Conservation (phyloP, 768 basidiomycete species). For the Kwoniella pini region DNA sequence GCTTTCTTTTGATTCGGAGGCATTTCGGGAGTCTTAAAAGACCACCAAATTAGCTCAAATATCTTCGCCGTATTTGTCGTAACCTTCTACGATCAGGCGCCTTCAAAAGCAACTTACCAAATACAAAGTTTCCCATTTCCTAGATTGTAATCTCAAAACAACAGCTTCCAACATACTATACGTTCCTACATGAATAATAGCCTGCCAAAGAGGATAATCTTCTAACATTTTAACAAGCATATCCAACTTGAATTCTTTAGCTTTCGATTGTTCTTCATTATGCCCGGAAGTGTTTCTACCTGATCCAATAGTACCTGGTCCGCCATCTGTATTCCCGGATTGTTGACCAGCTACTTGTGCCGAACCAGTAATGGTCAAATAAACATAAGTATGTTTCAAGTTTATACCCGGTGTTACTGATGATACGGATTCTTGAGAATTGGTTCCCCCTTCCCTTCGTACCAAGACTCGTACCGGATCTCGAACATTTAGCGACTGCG, state of each 20-base stretch:
- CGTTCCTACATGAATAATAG: conserved; percentile 51
- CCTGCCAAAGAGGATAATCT: conserved; percentile 55
- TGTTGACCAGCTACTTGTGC: conserved; percentile 62
- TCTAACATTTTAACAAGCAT: conserved; percentile 78
- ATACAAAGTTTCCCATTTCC: conserved; percentile 83
- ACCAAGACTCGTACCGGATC: conserved; percentile 99
- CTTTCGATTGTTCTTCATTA: conserved; percentile 49
- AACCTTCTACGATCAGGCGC: too few species aligned
- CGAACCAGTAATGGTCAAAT: conserved; percentile 80
- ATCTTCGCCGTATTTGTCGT: too few species aligned
- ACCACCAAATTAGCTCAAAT: background rate
- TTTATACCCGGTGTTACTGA: conserved; percentile 49
- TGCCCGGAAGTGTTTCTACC: conserved; percentile 61
- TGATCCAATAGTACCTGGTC: conserved; percentile 82
- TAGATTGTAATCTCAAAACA: conserved; percentile 63
- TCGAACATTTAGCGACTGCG: conserved; percentile 84
- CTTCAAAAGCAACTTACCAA: conserved; percentile 67
- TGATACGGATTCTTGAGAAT: conserved; percentile 49
- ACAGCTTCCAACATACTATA: conserved; percentile 52
- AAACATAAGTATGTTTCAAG: conserved; percentile 92
- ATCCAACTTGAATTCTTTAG: conserved; percentile 61
- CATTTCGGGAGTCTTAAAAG: conserved; percentile 27
- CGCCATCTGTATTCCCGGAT: conserved; percentile 56
- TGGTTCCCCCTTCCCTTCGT: conserved; percentile 61
- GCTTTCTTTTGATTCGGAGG: conserved; percentile 34